Base-by-base conservation (phyloP, 768 basidiomycete species). In the Agaricus subrufescens region DNA sequence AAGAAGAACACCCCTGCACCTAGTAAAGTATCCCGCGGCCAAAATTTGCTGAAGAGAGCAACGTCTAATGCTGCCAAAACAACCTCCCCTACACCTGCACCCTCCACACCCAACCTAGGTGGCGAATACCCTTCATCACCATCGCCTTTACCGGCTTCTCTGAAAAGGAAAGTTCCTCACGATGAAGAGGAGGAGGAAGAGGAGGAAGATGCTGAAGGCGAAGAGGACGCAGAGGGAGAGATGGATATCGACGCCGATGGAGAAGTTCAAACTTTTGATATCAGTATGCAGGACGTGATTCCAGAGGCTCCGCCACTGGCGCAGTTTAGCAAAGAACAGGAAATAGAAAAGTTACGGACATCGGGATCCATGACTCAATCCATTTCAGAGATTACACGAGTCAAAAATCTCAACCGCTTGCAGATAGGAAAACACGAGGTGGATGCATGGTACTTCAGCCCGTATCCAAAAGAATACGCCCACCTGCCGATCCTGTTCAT, bases 391-490 rank as follows among this genome's bases (percentile, higher is more conserved):
- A 89, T 99, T 63, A 90, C 96, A 15, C 87, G 97, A 51, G 97
- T 99, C 65, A 98, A 98, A 78, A 99, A 99, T 69, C 80, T 99
- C 62, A 97, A 98, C 70, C 86, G 91, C 57, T 81, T 99, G 29
- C 94, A 96, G 69, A 98, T 99, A 59, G 97, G 97, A 56, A 85
- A 83, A 68, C 88, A 97, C 75, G 93, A 97, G 73, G 92, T 99
- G 62, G 97, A 99, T 64, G 89, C 97, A n/a, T 99, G 97, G 97
- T 99, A 99, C 73, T 98, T 98, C 79, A 94, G 91, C 65, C 97
- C 97, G 25, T 99, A 98, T 74, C 97, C 97, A 10, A 89, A 92
- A 73, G 97, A 98, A 74, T 98, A 92, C 75, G 94, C 97, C 45
- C 91, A 98, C 71, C 84, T 96, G 27, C 94, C 95, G 19, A 76